These are phyloP conservation scores for Aspergillus brunneoviolaceus DNA, from an alignment of 2,329 filamentous ascomycete genomes.

Conservation along the genomic window DNA sequence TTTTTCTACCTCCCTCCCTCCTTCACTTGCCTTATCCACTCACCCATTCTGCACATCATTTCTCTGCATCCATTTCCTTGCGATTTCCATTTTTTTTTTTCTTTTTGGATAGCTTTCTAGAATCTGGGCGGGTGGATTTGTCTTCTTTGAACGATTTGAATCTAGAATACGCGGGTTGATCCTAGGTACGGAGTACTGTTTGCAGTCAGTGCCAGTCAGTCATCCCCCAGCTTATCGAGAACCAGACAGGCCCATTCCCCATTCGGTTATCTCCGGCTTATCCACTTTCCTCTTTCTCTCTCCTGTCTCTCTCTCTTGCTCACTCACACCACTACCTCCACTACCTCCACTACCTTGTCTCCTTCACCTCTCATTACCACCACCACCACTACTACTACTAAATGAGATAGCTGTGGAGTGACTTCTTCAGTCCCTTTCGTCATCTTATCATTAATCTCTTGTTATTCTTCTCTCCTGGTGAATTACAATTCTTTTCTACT, in stretches of 20 bases:
- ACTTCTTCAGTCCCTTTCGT: too few species aligned
- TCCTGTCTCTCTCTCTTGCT: background rate
- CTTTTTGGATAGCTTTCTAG: background rate
- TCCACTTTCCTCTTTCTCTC: constrained; percentile 19
- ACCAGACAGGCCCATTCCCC: background rate
- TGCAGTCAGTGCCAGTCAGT: constrained; percentile 13
- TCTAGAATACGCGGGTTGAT: constrained; percentile 4
- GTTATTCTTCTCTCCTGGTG: background rate
- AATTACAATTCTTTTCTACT: constrained; percentile 3
- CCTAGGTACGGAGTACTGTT: constrained; percentile 23
- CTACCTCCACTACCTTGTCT: too few species aligned
- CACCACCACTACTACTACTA: too few species aligned
- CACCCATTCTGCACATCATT: too few species aligned
- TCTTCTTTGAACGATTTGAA: constrained; percentile 29
- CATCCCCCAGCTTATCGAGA: background rate
- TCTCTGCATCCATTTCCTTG: too few species aligned
- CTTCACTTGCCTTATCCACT: background rate
- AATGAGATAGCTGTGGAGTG: too few species aligned
- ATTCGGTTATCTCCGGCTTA: constrained; percentile 32
- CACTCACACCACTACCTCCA: too few species aligned
- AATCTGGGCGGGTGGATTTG: constrained; percentile 4
- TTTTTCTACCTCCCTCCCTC: constrained; percentile 7
- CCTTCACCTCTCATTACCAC: too few species aligned
- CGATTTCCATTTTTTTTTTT: too few species aligned
- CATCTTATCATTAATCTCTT: too few species aligned